These are phyloP conservation scores for Aspergillus texensis DNA, from an alignment of 2,329 filamentous ascomycete genomes.

Conservation along the genomic window DNA sequence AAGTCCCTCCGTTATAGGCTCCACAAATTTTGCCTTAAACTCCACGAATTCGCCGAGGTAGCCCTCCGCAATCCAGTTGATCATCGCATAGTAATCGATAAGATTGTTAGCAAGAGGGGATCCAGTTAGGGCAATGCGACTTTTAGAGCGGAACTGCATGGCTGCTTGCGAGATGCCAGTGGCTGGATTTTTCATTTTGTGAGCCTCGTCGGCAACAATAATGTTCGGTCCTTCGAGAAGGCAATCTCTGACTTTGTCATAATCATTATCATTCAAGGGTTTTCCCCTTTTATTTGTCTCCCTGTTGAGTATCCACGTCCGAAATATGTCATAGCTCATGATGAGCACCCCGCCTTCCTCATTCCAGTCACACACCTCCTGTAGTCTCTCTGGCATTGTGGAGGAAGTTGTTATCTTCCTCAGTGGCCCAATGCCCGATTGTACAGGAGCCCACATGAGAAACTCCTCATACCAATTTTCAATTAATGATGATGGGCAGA, in stretches of 20 bases:
- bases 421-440: slow-evolving; percentile 57
- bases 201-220: slow-evolving; percentile 84
- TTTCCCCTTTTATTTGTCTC: slow-evolving; percentile 25
- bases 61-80: slow-evolving; percentile 80
- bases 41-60: slow-evolving; percentile 71
- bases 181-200: slow-evolving; percentile 70
- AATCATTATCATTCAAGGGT: slow-evolving; percentile 37
- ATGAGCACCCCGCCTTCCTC: slow-evolving; percentile 71
- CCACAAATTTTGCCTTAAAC: slow-evolving; percentile 71
- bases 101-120: slow-evolving; percentile 86
- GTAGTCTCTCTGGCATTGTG: slow-evolving; percentile 42
- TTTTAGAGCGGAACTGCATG: slow-evolving; percentile 64
- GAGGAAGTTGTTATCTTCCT: slow-evolving; percentile 56
- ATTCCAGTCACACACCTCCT: slow-evolving; percentile 62
- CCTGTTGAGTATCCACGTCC: slow-evolving; percentile 45
- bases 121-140: slow-evolving; percentile 81
- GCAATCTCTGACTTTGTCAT: slow-evolving; percentile 47
- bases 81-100: slow-evolving; percentile 81
- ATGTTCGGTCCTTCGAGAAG: slow-evolving; percentile 68
- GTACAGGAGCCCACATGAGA: slow-evolving; percentile 64
- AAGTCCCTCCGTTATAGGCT: slow-evolving; percentile 73
- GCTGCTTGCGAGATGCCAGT: slow-evolving; percentile 59
- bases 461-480: slow-evolving; percentile 86
- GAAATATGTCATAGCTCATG: slow-evolving; percentile 73
- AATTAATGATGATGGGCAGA: slow-evolving; percentile 75